Evolutionary conservation across 805 yeast species (phyloP), one percentile per base, ranked within the genome.

Genomic region (Candida insectorum): DNA sequence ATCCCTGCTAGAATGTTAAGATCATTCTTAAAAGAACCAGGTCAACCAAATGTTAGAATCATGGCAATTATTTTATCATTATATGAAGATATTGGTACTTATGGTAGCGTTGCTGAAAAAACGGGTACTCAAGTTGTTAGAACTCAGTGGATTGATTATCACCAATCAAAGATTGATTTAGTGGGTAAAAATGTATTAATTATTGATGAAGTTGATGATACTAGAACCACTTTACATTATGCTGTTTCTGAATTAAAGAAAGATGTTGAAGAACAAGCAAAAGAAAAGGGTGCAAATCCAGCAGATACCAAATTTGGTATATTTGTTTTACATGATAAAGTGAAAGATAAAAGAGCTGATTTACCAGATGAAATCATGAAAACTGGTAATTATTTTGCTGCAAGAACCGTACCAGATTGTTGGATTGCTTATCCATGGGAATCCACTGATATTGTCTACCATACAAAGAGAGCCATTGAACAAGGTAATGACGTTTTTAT

Each of bases 1-100:
- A 93, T 91, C 38, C 98, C 97, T 17, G 97, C 98, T 6, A 79
- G 98, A 59, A 93, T 93, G 63, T 73, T 91, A 57, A 79, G 98
- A 60, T 81, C 97, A 2, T 93, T 91, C 62, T 69, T 91, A 47
- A 91, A 89, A 61, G 84, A 81, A 46, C 85, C 84, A 19, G 95
- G 95, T 40, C 69, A 81, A 40, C 91, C 94, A 48, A 91, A 89
- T 51, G 81, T 88, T 40, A 81, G 95, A 51, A 87, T 91, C 52
- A 91, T 89, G 79, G 97, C 98, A 30, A 86, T 91, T 48, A 94
- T 93, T 21, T 71, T 91, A 46, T 87, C 97, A 1, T 71, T 91
- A 35, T 91, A 91, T 57, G 98, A 91, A 65, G 93, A 84, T 48
- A 58, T 85, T 35, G 79, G 73, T 28, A 69, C 83, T 16, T 71